A percentile compares a stretch with the other conserved stretches of the same genome.
These are phyloP conservation scores for Prunus kanzakura DNA, from an alignment of 306 rosid species.

Conservation along the genomic window DNA sequence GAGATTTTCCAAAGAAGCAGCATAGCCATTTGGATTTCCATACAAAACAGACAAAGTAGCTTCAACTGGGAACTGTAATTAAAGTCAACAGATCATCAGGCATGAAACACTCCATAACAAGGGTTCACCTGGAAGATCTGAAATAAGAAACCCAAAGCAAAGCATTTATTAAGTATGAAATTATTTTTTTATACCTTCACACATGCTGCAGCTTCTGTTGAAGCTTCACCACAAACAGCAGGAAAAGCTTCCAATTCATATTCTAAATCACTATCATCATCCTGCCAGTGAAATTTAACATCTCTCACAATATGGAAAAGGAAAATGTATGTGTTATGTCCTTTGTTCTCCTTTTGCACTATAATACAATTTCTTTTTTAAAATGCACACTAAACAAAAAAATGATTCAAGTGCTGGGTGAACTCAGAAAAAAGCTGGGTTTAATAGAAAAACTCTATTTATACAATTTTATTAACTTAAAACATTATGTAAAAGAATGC, in stretches of 20 bases:
- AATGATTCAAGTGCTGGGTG: too few relatives aligned
- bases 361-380: too few relatives aligned
- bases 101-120: neutral
- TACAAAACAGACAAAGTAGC: neutral
- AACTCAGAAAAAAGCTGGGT: too few relatives aligned
- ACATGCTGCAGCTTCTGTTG: conserved; percentile 74
- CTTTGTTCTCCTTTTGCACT: too few relatives aligned
- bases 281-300: conserved; percentile 51
- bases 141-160: neutral
- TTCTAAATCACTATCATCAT: conserved; percentile 84
- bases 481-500: too few relatives aligned
- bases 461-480: too few relatives aligned
- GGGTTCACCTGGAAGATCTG: neutral
- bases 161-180: neutral
- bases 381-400: too few relatives aligned
- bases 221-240: conserved; percentile 45
- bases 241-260: conserved; percentile 65
- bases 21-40: neutral
- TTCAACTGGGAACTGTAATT: neutral
- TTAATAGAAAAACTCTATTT: too few relatives aligned
- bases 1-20: neutral
- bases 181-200: conserved; percentile 54
- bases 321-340: too few relatives aligned
- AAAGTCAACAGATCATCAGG: neutral
- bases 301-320: conserved; percentile 4